Percentiles rank a stretch among this genome's conserved stretches.
phyloP scores from a whole-genome alignment of 441 rosid genomes.

The Lepidium campestre region DNA sequence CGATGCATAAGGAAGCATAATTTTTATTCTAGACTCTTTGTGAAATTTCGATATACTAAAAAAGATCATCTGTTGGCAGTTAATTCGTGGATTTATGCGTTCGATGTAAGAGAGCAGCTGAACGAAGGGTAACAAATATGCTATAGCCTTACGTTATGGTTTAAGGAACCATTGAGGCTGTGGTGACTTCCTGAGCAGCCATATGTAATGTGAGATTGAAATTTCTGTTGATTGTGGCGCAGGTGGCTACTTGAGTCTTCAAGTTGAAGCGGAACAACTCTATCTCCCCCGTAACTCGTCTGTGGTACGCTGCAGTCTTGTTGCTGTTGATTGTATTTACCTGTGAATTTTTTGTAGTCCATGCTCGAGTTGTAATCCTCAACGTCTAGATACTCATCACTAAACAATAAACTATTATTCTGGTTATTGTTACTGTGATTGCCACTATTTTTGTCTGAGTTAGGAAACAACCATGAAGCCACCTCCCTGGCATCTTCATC shows the following conservation, averaged over 20 bases:
- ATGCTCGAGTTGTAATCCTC: conserved; percentile 52
- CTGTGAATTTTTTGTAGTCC: conserved; percentile 45
- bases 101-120: background rate
- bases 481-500: conserved; percentile 60
- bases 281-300: conserved; percentile 48
- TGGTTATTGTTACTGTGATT: conserved; percentile 30
- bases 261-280: conserved; percentile 60
- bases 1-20: background rate
- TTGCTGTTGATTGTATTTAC: conserved; percentile 38
- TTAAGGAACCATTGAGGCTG: conserved; percentile 40
- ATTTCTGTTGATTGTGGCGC: conserved; percentile 35
- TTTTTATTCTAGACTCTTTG: background rate
- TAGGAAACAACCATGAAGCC: conserved; percentile 60
- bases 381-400: conserved; percentile 65
- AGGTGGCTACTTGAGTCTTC: conserved; percentile 39
- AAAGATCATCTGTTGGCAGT: background rate
- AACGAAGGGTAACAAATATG: background rate
- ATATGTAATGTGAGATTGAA: conserved; percentile 39
- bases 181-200: conserved; percentile 46
- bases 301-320: conserved; percentile 32
- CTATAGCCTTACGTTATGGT: conserved; percentile 25
- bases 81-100: background rate
- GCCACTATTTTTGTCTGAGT: conserved; percentile 38
- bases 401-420: conserved; percentile 34
- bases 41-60: background rate